Evolutionary conservation across 352 stramenopile genomes (phyloP).

Genomic region (Pythium aristosporum): DNA sequence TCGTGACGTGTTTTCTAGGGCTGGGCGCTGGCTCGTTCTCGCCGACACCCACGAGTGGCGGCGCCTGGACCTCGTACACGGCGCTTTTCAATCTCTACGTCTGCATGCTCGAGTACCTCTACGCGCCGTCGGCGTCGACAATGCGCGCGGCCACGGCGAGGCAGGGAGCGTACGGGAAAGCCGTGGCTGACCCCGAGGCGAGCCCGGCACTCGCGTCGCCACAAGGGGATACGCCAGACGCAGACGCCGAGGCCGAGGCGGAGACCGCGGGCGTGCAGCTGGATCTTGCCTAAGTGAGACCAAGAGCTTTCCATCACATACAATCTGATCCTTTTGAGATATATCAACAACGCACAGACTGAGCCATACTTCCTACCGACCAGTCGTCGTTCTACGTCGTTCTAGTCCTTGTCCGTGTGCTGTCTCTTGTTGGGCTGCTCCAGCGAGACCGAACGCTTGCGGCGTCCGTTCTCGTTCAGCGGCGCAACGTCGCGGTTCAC

Average conservation of each 20-base stretch:
- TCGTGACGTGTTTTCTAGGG: conserved; percentile 45
- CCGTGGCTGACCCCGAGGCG: conserved; percentile 24
- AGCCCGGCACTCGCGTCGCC: conserved; percentile 22
- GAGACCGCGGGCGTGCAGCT: conserved; percentile 11
- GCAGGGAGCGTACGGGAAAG: conserved; percentile 11
- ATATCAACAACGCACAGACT: too few species aligned
- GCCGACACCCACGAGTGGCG: conserved; percentile 42
- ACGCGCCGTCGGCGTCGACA: conserved; percentile 44
- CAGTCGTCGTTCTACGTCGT: not conserved
- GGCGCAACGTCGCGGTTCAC: conserved; percentile 63
- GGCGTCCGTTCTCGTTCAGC: conserved; percentile 57
- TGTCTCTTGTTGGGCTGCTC: conserved; percentile 42
- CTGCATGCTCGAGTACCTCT: conserved; percentile 53
- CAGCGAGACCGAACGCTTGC: conserved; percentile 59
- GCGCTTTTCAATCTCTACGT: conserved; percentile 68
- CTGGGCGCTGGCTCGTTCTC: conserved; percentile 44
- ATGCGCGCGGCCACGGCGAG: conserved; percentile 32
- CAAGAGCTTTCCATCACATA: not conserved
- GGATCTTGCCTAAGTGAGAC: conserved; percentile 3
- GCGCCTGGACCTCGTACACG: conserved; percentile 47
- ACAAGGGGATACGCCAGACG: not conserved
- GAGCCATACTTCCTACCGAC: too few species aligned
- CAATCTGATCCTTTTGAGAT: not conserved
- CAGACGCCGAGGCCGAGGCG: not conserved
- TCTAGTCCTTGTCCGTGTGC: conserved; percentile 25